Evolutionary conservation across 108 stramenopile species (phyloP).

Genomic region (Mayamaea pseudoterrestris): DNA sequence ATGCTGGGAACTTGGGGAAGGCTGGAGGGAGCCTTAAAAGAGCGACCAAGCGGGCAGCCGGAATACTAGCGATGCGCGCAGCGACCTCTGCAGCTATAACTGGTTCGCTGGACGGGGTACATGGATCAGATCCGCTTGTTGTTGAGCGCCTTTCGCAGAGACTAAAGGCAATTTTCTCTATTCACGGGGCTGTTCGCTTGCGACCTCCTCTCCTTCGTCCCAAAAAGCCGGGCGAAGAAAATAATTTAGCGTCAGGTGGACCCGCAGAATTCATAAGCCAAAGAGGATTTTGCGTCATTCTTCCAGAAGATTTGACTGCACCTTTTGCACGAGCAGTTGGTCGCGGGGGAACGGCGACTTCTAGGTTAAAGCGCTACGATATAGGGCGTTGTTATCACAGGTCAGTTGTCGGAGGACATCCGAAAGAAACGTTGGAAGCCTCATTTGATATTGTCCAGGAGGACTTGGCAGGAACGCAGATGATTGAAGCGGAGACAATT

Average conservation of each 20-base stretch:
- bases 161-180: slow-evolving; percentile 35
- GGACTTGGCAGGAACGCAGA: slow-evolving; percentile 24
- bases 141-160: slow-evolving; percentile 33
- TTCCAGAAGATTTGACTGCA: slow-evolving; percentile 57
- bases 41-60: slow-evolving; percentile 42
- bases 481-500: slow-evolving; percentile 52
- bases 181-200: slow-evolving; percentile 62
- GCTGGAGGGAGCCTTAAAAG: slow-evolving; percentile 54
- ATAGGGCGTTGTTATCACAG: slow-evolving; percentile 53
- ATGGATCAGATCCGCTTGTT: slow-evolving; percentile 59
- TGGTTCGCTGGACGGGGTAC: slow-evolving; percentile 35
- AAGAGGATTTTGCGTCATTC: slow-evolving; percentile 35
- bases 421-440: slow-evolving; percentile 61
- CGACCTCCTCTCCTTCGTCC: slow-evolving; percentile 50
- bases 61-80: slow-evolving; percentile 49
- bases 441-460: slow-evolving; percentile 74
- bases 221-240: slow-evolving; percentile 9
- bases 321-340: slow-evolving; percentile 64
- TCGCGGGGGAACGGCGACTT: slow-evolving; percentile 47
- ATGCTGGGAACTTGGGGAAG: slow-evolving; percentile 43
- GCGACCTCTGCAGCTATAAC: slow-evolving; percentile 51
- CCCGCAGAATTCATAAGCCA: slow-evolving; percentile 54
- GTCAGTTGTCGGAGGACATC: slow-evolving; percentile 63
- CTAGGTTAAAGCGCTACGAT: slow-evolving; percentile 58
- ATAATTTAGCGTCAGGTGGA: slow-evolving; percentile 11